Conservation (phyloP, 1,284 basidiomycete genomes). For the Cryptococcus sp. region DNA sequence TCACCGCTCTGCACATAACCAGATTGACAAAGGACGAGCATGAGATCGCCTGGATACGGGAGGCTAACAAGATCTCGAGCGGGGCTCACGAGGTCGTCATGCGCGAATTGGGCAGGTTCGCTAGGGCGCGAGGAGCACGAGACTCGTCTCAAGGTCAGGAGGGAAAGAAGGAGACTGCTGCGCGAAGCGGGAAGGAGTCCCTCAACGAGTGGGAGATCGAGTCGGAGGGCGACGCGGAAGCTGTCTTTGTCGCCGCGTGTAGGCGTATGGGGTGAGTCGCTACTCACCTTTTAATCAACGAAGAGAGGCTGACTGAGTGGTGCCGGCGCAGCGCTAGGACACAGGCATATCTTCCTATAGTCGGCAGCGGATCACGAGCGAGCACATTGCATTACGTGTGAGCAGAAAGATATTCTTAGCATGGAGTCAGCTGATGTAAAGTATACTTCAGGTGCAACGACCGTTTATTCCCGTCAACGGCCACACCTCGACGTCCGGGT, state of each 20-base stretch:
- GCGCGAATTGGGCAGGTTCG: slow-evolving; percentile 78
- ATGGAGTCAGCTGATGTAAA: no score
- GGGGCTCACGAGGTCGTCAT: slow-evolving; percentile 86
- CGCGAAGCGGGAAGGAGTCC: slow-evolving; percentile 58
- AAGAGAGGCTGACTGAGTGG: not conserved
- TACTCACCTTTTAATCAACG: not conserved
- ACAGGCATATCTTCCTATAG: slow-evolving; percentile 88
- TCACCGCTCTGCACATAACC: slow-evolving; percentile 71
- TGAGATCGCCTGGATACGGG: slow-evolving; percentile 72
- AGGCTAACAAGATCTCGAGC: slow-evolving; percentile 80
- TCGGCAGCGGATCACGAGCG: slow-evolving; percentile 77
- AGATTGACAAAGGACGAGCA: slow-evolving; percentile 71
- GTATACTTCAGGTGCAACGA: slow-evolving; percentile 47
- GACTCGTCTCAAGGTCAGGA: slow-evolving; percentile 31
- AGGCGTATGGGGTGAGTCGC: slow-evolving; percentile 71
- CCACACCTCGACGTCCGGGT: slow-evolving; percentile 33
- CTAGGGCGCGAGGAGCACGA: slow-evolving; percentile 53
- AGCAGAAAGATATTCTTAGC: slow-evolving; percentile 33
- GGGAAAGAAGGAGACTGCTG: slow-evolving; percentile 53
- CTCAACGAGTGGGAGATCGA: slow-evolving; percentile 81
- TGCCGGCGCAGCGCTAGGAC: slow-evolving; percentile 35
- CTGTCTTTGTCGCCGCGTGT: slow-evolving; percentile 84
- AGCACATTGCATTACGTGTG: slow-evolving; percentile 87
- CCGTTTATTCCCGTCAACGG: slow-evolving; percentile 47
- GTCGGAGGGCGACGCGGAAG: slow-evolving; percentile 87